Conservation (phyloP, 495 filamentous ascomycete species). For the Aspergillus bridgeri region DNA sequence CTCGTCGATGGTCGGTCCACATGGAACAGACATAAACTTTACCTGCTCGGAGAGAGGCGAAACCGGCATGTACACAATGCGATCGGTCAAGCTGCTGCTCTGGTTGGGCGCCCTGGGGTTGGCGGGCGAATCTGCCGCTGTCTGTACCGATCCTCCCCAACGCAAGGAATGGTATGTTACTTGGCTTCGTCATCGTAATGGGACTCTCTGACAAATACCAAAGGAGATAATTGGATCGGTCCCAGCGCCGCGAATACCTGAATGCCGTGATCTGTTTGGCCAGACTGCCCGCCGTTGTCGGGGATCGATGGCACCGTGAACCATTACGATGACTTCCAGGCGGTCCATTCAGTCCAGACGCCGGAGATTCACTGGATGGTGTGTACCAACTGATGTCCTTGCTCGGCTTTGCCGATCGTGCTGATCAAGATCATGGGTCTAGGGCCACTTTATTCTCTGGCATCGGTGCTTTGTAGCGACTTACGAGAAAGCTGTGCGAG, state of each 20-base stretch:
- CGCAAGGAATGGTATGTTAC: conserved; percentile 23
- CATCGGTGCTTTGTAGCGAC: conserved; percentile 46
- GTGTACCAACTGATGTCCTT: no score
- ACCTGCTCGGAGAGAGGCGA: no score
- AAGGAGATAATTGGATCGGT: conserved; percentile 13
- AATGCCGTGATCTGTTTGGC: conserved; percentile 20
- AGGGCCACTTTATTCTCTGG: conserved; percentile 30
- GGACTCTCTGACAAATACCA: background rate
- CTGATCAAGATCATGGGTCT: conserved; percentile 12
- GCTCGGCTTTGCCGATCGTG: conserved; percentile 5
- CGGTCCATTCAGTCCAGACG: conserved; percentile 18
- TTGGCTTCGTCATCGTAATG: background rate
- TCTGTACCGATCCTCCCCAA: conserved; percentile 15
- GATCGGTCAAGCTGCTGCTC: no score
- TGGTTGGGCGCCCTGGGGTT: no score
- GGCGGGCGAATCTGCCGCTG: no score
- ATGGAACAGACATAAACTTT: no score
- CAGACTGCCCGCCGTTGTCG: conserved; percentile 9
- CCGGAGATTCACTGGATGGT: conserved; percentile 22
- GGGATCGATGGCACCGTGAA: conserved; percentile 17
- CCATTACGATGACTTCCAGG: conserved; percentile 18
- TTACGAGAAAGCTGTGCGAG: conserved; percentile 40
- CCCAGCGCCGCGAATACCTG: conserved; percentile 14
- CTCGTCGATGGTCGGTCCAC: no score
- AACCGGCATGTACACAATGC: no score